Percentiles rank a stretch among this genome's conserved stretches.
Conservation (phyloP, 2,329 filamentous ascomycete genomes). For the Hypoxylon sp. region DNA sequence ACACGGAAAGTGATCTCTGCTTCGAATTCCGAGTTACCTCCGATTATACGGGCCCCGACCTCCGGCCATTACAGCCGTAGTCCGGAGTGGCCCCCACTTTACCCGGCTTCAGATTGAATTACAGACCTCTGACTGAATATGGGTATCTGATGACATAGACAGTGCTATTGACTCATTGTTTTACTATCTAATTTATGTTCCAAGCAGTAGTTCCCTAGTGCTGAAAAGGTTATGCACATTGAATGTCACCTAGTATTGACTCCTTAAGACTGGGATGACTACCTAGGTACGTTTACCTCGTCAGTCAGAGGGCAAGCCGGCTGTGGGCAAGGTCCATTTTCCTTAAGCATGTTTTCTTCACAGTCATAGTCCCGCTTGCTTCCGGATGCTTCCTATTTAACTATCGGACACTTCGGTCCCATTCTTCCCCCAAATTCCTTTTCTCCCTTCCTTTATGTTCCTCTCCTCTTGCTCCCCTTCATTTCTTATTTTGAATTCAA, state of each 20-base stretch:
- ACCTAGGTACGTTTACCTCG: no score
- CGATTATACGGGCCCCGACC: neutral
- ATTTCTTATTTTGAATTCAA: no score
- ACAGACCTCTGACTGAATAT: neutral
- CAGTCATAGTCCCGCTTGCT: neutral
- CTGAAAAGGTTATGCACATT: neutral
- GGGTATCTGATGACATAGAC: neutral
- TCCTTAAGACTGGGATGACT: neutral
- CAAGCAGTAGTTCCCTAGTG: neutral
- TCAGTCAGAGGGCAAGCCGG: no score
- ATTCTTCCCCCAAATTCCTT: neutral
- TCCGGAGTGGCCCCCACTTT: neutral
- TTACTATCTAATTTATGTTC: no score
- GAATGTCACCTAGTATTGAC: neutral
- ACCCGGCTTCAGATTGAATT: neutral
- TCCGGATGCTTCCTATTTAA: neutral
- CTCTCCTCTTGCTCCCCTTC: neutral
- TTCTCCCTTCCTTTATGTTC: neutral
- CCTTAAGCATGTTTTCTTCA: neutral
- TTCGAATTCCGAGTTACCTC: neutral
- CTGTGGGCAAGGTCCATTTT: no score
- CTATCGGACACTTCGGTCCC: neutral
- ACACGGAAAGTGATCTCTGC: no score
- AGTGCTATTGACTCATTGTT: neutral
- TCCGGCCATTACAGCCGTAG: neutral